These are phyloP conservation scores for Boechera retrofracta DNA, from an alignment of 345 rosid genomes.

Conservation along the genomic window DNA sequence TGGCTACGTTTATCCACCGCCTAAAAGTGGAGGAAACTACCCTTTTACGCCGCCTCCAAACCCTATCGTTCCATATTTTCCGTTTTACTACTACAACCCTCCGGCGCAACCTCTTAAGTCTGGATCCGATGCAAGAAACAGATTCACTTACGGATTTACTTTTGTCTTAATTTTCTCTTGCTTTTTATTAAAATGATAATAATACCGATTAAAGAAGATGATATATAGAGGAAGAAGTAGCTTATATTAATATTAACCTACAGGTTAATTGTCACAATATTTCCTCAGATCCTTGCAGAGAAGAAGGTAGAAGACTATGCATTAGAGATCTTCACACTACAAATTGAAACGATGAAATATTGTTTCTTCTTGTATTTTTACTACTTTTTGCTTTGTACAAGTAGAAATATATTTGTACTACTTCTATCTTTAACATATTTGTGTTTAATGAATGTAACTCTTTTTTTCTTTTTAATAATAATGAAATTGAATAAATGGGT, in stretches of 20 bases:
- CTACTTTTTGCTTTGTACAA: constrained; percentile 23
- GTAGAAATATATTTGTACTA: constrained; percentile 37
- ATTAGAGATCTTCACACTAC: constrained; percentile 36
- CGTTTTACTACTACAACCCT: constrained; percentile 76
- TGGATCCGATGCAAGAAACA: constrained; percentile 35
- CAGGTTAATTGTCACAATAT: not conserved
- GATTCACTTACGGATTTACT: constrained; percentile 8
- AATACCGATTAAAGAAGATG: not conserved
- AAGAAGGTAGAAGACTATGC: constrained; percentile 22
- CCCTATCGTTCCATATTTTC: constrained; percentile 96
- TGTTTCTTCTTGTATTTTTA: constrained; percentile 9
- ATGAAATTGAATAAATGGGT: not conserved
- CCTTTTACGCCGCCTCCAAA: constrained; percentile 89
- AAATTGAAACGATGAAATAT: constrained; percentile 13
- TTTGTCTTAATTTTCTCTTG: constrained; percentile 19
- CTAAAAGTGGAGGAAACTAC: constrained; percentile 53
- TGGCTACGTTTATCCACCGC: constrained; percentile 63
- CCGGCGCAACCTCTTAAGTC: constrained; percentile 54
- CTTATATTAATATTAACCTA: not conserved
- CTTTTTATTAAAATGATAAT: constrained; percentile 16
- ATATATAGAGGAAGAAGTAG: constrained; percentile 3
- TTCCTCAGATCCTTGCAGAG: constrained; percentile 27
- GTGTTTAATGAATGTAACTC: constrained; percentile 14
- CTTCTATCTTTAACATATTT: constrained; percentile 18
- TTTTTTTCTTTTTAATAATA: not conserved